Base-by-base conservation (phyloP, 306 rosid species). In the Cucumis melo region DNA sequence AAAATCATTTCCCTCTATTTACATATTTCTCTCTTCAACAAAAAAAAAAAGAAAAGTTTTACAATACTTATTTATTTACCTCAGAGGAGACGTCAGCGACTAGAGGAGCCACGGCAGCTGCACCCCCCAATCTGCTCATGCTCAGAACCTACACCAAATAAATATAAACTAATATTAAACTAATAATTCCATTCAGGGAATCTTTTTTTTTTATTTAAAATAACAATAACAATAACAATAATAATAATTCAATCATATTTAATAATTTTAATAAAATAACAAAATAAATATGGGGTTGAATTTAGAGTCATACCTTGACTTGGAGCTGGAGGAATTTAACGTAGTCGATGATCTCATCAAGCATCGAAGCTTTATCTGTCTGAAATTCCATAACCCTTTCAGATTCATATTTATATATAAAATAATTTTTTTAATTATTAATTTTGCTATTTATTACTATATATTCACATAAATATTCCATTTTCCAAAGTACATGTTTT, bases 111-210 rank as follows among this genome's bases (percentile, higher is more conserved):
- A 90, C 97, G 7, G 96, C 93, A 14, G 89, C 92, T 46, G 98
- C 99, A 79, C 98, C 98, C 60, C 99, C 99, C 84, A 95, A 85
- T 82, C 99, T 86, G 86, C 99, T 95, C 99, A 95, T 92, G 90
- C 99, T 95, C 78, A 95, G 88, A 78, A 95, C 99, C 99, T 95
- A 80, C 73, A 27, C 24, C 38, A 77, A 39, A 24, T 60, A 81
- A 57, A 62, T 6, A 38, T 38, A 38, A 38, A 38, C 41, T 6
- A 38, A 38, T 5, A 44, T 44, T 53, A n/a, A n/a, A 10, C 13
- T 48, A 16, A 59, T 67, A 39, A 74, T 36, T 0, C 66, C n/a
- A 32, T 13, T 3, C 66, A 36, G 64, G 51, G 63, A 74, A 54
- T 54, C 66, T 51, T 63, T 64, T 23, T 14, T 10, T 10, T 32